Conservation (phyloP, 257 asterid species). For the Leonotis leonurus region DNA sequence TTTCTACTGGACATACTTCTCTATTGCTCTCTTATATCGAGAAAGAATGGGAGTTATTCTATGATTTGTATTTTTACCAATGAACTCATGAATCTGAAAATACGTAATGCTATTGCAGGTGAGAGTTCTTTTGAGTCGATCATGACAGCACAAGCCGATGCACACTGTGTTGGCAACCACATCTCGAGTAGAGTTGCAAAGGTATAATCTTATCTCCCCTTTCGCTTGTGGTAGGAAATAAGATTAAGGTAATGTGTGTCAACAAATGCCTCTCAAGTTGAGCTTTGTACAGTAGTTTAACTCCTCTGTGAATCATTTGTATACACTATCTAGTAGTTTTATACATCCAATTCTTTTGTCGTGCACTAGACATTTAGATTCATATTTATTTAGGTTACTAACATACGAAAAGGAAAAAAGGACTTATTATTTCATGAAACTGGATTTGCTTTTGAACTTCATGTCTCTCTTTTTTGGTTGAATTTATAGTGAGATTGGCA, state of each 20-base stretch:
- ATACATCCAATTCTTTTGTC: constrained; percentile 1
- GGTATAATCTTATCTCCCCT: neutral
- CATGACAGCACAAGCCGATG: neutral
- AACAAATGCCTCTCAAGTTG: neutral
- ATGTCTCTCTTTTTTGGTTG: no score
- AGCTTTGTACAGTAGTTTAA: constrained; percentile 19
- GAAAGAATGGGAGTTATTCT: neutral
- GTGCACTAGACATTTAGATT: neutral
- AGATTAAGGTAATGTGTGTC: neutral
- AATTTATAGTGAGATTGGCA: neutral
- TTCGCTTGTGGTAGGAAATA: constrained; percentile 1
- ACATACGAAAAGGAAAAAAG: neutral
- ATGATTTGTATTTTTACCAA: neutral
- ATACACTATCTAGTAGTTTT: neutral
- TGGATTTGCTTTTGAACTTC: neutral
- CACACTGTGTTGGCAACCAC: neutral
- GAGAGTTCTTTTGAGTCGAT: neutral
- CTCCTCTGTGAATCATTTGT: constrained; percentile 9
- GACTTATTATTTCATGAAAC: neutral
- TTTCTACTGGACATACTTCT: no score
- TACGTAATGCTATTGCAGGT: neutral
- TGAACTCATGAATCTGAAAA: neutral
- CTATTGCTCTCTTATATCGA: neutral
- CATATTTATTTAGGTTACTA: neutral
- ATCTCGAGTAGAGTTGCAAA: neutral